Evolutionary conservation across 805 yeast species (phyloP).

Genomic region (Candida yuanshanica): DNA sequence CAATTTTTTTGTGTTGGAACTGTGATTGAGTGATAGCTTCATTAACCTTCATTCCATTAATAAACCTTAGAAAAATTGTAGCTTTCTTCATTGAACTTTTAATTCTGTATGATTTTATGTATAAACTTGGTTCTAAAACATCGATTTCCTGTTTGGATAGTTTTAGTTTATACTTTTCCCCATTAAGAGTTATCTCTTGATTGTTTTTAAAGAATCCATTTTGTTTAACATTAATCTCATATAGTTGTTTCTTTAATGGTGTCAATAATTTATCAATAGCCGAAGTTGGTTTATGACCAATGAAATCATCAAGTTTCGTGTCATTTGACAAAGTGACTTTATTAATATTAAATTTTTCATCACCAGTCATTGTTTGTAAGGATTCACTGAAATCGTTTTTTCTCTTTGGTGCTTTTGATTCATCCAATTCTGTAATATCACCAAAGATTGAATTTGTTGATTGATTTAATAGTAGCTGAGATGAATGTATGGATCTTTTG

Average conservation of each 20-base stretch:
- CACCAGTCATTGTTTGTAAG: slow-evolving; percentile 20
- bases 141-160: slow-evolving; percentile 64
- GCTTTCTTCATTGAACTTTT: slow-evolving; percentile 89
- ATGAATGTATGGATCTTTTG: neutral
- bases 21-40: slow-evolving; percentile 90
- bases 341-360: slow-evolving; percentile 16
- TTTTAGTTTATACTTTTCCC: slow-evolving; percentile 47
- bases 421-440: slow-evolving; percentile 19
- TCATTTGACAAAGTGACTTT: slow-evolving; percentile 30
- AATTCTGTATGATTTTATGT: slow-evolving; percentile 71
- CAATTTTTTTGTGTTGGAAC: slow-evolving; percentile 73
- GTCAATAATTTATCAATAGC: slow-evolving; percentile 54
- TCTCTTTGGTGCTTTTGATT: slow-evolving; percentile 11
- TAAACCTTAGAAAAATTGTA: slow-evolving; percentile 68
- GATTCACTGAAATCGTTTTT: slow-evolving; percentile 20
- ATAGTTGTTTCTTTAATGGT: slow-evolving; percentile 66
- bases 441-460: slow-evolving; percentile 16
- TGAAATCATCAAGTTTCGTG: slow-evolving; percentile 39
- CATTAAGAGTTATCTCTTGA: slow-evolving; percentile 36
- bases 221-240: slow-evolving; percentile 49
- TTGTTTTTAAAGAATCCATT: slow-evolving; percentile 66
- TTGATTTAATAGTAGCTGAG: neutral
- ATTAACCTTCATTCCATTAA: slow-evolving; percentile 63
- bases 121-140: slow-evolving; percentile 83
- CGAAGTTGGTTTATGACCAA: slow-evolving; percentile 43